Base-by-base conservation (phyloP, 2,329 filamentous ascomycete species). In the Fusarium sp. region DNA sequence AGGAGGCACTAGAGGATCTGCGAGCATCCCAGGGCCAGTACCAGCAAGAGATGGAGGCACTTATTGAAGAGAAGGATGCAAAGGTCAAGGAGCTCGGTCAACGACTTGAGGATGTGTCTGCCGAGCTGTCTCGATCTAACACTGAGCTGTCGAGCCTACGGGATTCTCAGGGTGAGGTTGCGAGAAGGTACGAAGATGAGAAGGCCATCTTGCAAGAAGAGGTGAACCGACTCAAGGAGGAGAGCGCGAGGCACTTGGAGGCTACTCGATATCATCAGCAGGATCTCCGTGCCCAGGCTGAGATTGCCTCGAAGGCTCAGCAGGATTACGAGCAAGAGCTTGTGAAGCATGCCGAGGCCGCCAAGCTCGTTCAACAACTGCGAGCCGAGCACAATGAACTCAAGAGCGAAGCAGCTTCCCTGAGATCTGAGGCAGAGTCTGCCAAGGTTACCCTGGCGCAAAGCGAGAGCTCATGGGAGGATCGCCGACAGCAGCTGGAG, bases 301-400 rank as follows among this genome's bases (percentile, higher is more conserved):
- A 97, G 52, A 98, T 99, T 79, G 95, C 97, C 3, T 92, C 95
- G 63, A 94, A 95, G 81, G 95, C 97, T 5, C 97, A 99, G 81
- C 93, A 97, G 80, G 95, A 97, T 76, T 99, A 99, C 80, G 97
- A 99, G 82, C 92, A 92, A 72, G 97, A 99, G 82, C 88, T 99
- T 13, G 90, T 98, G 78, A 98, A 97, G 85, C 97, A 99, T 83
- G 96, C 95, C 2, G 95, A 98, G 75, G 97, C 96, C n/a, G 94
- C 96, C 14, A 95, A 95, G 83, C 90, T 91, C 38, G 87, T 98
- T 16, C 95, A 97, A 76, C 88, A 88, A 63, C 87, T 98, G 58
- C 94, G 97, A 61, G 87, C 88, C 5, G 95, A 98, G 74, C 90
- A 94, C 82, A 97, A 97, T 79, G 87, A 94, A 76, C 84, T 98